Evolutionary conservation across 1,139 yeast species (phyloP).

Genomic region (Groenewaldozyma auringiensis): DNA sequence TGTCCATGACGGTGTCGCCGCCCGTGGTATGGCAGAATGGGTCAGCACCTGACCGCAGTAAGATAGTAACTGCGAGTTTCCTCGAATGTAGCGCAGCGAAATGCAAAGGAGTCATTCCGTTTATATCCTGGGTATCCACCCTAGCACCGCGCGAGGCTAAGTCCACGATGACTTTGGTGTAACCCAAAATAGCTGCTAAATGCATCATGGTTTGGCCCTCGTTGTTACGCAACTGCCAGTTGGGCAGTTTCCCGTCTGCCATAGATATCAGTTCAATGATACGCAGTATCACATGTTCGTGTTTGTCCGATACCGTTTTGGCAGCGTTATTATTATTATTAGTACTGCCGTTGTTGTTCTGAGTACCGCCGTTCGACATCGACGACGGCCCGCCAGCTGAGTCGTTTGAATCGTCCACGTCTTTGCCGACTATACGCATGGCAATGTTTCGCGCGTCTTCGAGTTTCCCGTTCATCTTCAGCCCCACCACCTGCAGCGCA

Average conservation of each 20-base stretch:
- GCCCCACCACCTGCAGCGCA: slow-evolving; percentile 88
- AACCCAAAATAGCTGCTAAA: slow-evolving; percentile 70
- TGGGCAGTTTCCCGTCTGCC: slow-evolving; percentile 34
- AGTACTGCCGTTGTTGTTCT: slow-evolving; percentile 7
- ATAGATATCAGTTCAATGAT: slow-evolving; percentile 23
- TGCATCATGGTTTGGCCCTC: slow-evolving; percentile 88
- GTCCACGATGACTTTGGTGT: slow-evolving; percentile 50
- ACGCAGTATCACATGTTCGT: slow-evolving; percentile 22
- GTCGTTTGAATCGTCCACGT: slow-evolving; percentile 7
- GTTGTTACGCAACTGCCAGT: slow-evolving; percentile 70
- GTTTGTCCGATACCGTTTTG: slow-evolving; percentile 11
- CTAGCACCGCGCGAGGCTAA: slow-evolving; percentile 75
- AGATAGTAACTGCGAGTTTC: slow-evolving; percentile 49
- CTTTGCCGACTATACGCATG: slow-evolving; percentile 54
- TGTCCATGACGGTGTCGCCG: slow-evolving; percentile 45
- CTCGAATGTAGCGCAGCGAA: slow-evolving; percentile 75
- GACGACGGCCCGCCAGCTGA: too few relatives aligned
- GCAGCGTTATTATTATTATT: slow-evolving; percentile 1
- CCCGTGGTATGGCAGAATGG: slow-evolving; percentile 48
- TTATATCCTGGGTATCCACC: slow-evolving; percentile 63
- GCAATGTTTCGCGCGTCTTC: slow-evolving; percentile 93
- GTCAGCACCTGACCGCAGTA: slow-evolving; percentile 51
- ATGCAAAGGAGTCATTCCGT: slow-evolving; percentile 82
- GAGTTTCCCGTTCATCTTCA: slow-evolving; percentile 87
- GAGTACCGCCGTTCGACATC: slow-evolving; percentile 6